Evolutionary conservation across 495 filamentous ascomycete species (phyloP), one percentile per base, ranked within the genome.

Genomic region (Haplographium delicatum): DNA sequence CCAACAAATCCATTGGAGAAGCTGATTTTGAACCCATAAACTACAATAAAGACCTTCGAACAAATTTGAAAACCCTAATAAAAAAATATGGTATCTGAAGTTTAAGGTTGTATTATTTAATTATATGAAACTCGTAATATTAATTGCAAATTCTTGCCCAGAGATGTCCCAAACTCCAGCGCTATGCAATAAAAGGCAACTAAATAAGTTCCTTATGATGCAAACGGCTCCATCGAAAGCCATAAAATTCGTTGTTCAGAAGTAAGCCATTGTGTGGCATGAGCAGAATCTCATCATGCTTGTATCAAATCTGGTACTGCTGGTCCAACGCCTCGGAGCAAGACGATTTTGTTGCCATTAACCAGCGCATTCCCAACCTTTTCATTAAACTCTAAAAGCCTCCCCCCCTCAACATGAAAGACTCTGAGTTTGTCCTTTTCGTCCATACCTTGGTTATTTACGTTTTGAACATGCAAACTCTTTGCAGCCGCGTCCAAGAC

Each of bases 381-480:
- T 67, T 96, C 90, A 19, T 78, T 80, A 66, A 96, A 98, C 40
- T 85, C 86, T 54, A 98, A 62, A 50, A 97, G 70, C 48, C 88
- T 69, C 1, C 94, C 94, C 0, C 82, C 84, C 62, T 97, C 93
- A 0, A 96, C 86, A 66, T 97, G 91, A 50, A 93, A 98, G 1
- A 98, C 79, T 30, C 91, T 65, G 54, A 98, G 59, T 61, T 80
- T 80, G 25, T 86, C 84, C 66, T 85, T 82, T 70, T 95, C 89
- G 13, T 84, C 76, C 23, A 75, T 80, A 16, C 74, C 83, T 48
- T 88, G 76, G 63, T 96, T 96, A 61, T 96, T 96, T 52, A 94
- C 57, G 65, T 96, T 96, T 67, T 87, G 74, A 30, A 96, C 81
- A 62, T 86, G 82, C 50, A 96, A 63, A 53, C 77, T 81, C 69